Evolutionary conservation across 305 asterid species (phyloP), one percentile per base, ranked within the genome.

Genomic region (Fraxinus albicans): DNA sequence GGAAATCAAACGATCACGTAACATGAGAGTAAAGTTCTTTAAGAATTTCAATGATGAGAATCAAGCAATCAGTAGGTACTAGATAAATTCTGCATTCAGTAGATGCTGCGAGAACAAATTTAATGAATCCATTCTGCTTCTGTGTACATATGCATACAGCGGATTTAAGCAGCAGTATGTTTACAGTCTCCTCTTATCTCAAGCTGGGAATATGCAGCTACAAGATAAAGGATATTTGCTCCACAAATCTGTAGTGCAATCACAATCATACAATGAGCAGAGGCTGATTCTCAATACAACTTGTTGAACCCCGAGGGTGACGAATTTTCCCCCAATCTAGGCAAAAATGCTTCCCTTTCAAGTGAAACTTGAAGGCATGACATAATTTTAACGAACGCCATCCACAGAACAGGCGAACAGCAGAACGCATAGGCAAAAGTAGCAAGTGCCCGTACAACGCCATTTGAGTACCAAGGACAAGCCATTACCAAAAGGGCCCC

Each of bases 401-500:
- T 23, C 90, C 93, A 96, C 12, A 93, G 40, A 38, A 92, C 1
- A 0, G 98, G 97, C 0, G 99, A 85, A 77, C 89, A 85, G 84
- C 96, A 93, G 69, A 94, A 96, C 0, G 97, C 95, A 27, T 94
- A 96, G 2, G 77, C 96, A 44, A 95, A 95, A 2, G 94, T 91
- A 0, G 92, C 87, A 3, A 96, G 87, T 6, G 97, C 99, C 86
- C 98, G 89, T 38, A 93, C 88, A 0, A 96, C 90, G 3, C 99
- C 99, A 78, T 92, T 84, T 0, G 86, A 63, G 89, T 96, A 95
- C 94, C 95, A 92, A 13, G 98, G 98, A 76, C 73, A 91, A 12
- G 96, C 98, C 99, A 95, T 96, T 23, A 86, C 95, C 70, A 93
- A 1, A 23, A 96, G 97, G 44, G 90, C 50, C 2, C 97, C 98